phyloP scores from a whole-genome alignment of 2,329 filamentous ascomycete species.

The Thelonectria olida region DNA sequence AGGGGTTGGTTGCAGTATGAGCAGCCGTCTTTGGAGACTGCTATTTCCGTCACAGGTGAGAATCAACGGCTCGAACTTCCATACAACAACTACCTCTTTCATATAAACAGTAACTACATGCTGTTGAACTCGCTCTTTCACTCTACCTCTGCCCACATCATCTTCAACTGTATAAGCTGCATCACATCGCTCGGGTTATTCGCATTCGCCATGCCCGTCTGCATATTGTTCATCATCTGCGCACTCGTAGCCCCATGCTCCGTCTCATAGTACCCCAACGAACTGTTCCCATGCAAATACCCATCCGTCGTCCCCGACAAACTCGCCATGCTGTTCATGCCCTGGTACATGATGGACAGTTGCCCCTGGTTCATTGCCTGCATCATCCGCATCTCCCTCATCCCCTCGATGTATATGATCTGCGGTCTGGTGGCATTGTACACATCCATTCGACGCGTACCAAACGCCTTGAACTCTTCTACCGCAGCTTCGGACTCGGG shows the following conservation, averaged over 20 bases:
- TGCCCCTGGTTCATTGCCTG: conserved; percentile 46
- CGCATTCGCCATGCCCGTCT: conserved; percentile 41
- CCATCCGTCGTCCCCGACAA: conserved; percentile 42
- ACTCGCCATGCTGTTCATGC: conserved; percentile 40
- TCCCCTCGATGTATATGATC: conserved; percentile 39
- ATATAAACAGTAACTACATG: no score
- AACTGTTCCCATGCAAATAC: conserved; percentile 45
- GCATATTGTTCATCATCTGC: conserved; percentile 46
- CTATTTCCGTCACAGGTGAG: no score
- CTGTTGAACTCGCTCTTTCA: no score
- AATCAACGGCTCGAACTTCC: no score
- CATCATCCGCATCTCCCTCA: conserved; percentile 44
- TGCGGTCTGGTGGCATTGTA: conserved; percentile 42
- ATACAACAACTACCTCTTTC: no score
- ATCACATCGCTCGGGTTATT: conserved; percentile 39
- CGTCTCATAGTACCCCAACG: conserved; percentile 48
- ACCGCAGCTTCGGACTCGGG: conserved; percentile 37
- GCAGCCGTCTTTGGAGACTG: no score
- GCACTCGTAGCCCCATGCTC: conserved; percentile 45
- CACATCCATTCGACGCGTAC: conserved; percentile 38
- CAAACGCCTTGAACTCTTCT: conserved; percentile 41
- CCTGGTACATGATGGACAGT: conserved; percentile 46
- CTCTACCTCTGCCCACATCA: conserved; percentile 46
- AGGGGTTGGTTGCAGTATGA: no score
- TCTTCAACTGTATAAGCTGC: conserved; percentile 37